Conservation (phyloP, 371 early-diverging fungal species). For the Batrachochytrium dendrobatidis region DNA sequence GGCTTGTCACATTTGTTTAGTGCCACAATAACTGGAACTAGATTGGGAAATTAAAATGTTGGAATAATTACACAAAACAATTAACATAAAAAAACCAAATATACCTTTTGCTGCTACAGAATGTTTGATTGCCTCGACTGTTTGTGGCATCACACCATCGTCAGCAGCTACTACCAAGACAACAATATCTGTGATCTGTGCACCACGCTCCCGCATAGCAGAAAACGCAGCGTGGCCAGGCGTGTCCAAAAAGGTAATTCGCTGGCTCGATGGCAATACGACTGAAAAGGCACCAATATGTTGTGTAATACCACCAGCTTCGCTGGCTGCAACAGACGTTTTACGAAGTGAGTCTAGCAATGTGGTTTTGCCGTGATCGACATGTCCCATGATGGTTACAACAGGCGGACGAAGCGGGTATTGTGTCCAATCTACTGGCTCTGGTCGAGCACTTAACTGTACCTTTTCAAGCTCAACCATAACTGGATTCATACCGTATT, state of each 20-base stretch:
- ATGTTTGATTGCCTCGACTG: conserved; percentile 89
- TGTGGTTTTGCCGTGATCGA: conserved; percentile 97
- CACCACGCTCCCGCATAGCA: conserved; percentile 90
- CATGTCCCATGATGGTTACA: conserved; percentile 97
- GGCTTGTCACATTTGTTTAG: conserved; percentile 95
- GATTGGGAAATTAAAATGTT: not conserved
- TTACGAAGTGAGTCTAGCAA: conserved; percentile 88
- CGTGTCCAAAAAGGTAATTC: conserved; percentile 92
- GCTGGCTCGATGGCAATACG: conserved; percentile 52
- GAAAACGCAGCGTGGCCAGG: conserved; percentile 96
- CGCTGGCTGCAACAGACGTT: conserved; percentile 85
- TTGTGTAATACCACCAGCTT: conserved; percentile 96
- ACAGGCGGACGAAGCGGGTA: conserved; percentile 80
- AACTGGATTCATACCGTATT: conserved; percentile 25
- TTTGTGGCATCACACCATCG: conserved; percentile 97
- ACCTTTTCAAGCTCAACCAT: not conserved
- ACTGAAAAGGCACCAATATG: conserved; percentile 96
- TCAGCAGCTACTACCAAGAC: conserved; percentile 94
- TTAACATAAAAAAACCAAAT: not conserved
- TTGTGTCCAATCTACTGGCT: conserved; percentile 59
- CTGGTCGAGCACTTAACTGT: conserved; percentile 6
- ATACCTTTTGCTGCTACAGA: conserved; percentile 58
- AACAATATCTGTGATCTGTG: conserved; percentile 87
- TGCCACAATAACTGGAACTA: conserved; percentile 89
- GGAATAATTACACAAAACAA: not conserved